Evolutionary conservation across 495 filamentous ascomycete species (phyloP), one percentile per base, ranked within the genome.

Genomic region (Penicillium ucsense): DNA sequence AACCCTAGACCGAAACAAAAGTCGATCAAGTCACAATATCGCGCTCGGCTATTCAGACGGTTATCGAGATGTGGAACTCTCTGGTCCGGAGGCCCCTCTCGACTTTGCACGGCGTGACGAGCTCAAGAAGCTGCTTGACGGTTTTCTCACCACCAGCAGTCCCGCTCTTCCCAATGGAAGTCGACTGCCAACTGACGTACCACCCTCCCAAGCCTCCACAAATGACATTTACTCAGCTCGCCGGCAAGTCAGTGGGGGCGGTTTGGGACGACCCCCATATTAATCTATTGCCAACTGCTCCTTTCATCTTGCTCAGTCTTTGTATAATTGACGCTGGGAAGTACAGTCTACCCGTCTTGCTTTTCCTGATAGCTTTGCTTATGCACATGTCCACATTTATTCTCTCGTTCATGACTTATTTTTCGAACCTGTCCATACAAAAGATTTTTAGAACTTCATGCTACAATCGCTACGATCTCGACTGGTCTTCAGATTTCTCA

Each of bases 181-280:
- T 38, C 56, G 49, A 12, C 51, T 54, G 9, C 30, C 49, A 28
- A 50, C 54, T 7, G 49, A 45, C 31, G 34, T 44, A 27, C 35
- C 46, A 28, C 8, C 46, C 6, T 50, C 57, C 31, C 53, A 51
- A 55, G 31, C 36, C 44, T 33, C 54, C 38, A 41, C 52, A n/a
- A 27, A 31, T 43, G 48, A 57, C 41, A 49, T 41, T 46, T 50
- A 48, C 38, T 38, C 43, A 5, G 55, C 51, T 41, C 53, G 57
- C 53, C 64, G 64, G 20, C 55, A 54, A 37, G 50, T 52, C 35
- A 65, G 53, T n/a, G 61, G 56, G 33, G 52, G 56, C 33, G 65
- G 65, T 30, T 60, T 74, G 36, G 69, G 71, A 41, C 64, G 67
- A 10, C 71, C 71, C 28, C 71, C 71, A 3, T 74, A 74, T 49